A percentile compares a stretch with the other conserved stretches of the same genome.
These are phyloP conservation scores for Phytopythium aichiense DNA, from an alignment of 352 stramenopile species.

Conservation along the genomic window DNA sequence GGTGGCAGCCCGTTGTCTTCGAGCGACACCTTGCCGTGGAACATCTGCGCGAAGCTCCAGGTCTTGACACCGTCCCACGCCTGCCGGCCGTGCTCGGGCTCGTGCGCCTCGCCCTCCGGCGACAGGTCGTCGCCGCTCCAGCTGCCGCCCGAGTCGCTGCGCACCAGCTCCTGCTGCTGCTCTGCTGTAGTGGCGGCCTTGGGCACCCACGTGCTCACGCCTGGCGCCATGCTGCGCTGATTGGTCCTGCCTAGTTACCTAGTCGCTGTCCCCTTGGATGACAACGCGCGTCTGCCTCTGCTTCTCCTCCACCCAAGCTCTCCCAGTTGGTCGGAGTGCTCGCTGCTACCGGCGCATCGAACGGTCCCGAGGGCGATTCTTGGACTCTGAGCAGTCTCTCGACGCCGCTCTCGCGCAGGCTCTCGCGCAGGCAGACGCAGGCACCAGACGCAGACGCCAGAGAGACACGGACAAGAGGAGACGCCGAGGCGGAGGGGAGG, in stretches of 20 bases:
- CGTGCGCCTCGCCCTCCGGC: slow-evolving; percentile 5
- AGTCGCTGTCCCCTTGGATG: not conserved
- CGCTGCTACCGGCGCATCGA: slow-evolving; percentile 1
- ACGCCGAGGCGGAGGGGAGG: not conserved
- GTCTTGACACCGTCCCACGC: slow-evolving; percentile 68
- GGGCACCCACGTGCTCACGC: not conserved
- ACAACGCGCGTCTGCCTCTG: not conserved
- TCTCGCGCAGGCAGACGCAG: too few relatives aligned
- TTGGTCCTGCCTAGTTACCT: not conserved
- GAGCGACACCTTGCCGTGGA: slow-evolving; percentile 57
- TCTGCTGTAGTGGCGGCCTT: not conserved
- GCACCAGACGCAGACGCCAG: too few relatives aligned
- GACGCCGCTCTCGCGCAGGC: not conserved
- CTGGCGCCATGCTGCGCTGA: not conserved
- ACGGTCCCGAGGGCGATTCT: not conserved
- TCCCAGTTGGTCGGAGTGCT: not conserved
- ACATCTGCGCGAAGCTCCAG: slow-evolving; percentile 66
- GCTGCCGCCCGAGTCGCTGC: slow-evolving; percentile 5
- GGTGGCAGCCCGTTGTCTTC: slow-evolving; percentile 15
- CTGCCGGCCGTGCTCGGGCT: slow-evolving; percentile 1
- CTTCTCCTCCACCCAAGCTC: not conserved
- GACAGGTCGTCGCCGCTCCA: slow-evolving; percentile 15
- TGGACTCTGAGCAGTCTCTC: not conserved
- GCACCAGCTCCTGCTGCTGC: not conserved
- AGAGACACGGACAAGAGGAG: not conserved